Conservation (phyloP, 2,329 filamentous ascomycete species). For the Penicillium sp. region DNA sequence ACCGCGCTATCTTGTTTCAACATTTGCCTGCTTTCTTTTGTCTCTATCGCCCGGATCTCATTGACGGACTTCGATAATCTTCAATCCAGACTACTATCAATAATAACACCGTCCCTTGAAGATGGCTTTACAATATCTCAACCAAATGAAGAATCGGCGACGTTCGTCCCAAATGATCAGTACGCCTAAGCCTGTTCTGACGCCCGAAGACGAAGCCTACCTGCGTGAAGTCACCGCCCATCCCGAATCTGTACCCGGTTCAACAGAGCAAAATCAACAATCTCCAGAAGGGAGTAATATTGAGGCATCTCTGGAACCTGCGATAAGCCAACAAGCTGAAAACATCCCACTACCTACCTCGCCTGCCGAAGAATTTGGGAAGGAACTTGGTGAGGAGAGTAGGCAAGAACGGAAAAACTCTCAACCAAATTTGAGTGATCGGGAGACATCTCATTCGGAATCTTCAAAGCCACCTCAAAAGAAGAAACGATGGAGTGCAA, state of each 20-base stretch:
- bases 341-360: constrained; percentile 51
- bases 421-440: constrained; percentile 16
- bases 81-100: neutral
- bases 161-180: constrained; percentile 32
- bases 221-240: constrained; percentile 50
- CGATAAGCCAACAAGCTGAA: constrained; percentile 45
- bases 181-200: constrained; percentile 48
- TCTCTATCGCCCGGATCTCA: neutral
- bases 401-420: constrained; percentile 32
- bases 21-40: constrained; percentile 1
- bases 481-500: constrained; percentile 38
- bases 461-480: constrained; percentile 24
- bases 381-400: constrained; percentile 32
- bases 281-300: neutral
- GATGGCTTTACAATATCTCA: constrained; percentile 43
- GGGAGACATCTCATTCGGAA: constrained; percentile 20
- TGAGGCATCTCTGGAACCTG: constrained; percentile 4
- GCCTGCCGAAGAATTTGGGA: constrained; percentile 43
- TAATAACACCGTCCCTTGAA: neutral
- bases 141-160: constrained; percentile 40
- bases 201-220: constrained; percentile 59
- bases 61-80: neutral
- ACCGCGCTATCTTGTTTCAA: constrained; percentile 18
- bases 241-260: constrained; percentile 25
- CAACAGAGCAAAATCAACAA: constrained; percentile 6